Base-by-base conservation (phyloP, 1,284 basidiomycete genomes). In the Lentinula novae-zelandiae region DNA sequence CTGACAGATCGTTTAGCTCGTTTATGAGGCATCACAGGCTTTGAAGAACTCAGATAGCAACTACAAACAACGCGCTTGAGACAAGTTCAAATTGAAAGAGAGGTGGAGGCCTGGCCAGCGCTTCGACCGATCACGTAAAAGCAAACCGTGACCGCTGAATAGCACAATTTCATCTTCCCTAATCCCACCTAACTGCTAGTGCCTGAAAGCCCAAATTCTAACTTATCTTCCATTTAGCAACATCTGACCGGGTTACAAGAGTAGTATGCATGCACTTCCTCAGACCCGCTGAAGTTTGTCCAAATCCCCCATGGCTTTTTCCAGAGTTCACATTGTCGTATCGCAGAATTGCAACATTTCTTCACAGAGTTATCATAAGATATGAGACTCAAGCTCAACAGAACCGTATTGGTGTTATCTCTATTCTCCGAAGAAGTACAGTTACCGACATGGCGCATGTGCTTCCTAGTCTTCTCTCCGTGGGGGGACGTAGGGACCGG, bases 1-100 rank as follows among this genome's bases (percentile, higher is more conserved):
- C 62, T 17, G 15, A 63, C 52, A 17, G 62, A 63, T 38, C 59
- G 54, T 54, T 63, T 63, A 10, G 62, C 62, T 40, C 62, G 62
- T 55, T 63, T 63, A 40, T 63, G 62, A 53, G 62, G 62, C 62
- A 63, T 63, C 5, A n/a, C 5, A 22, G 36, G 27, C 27, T 27
- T 27, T 39, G 9, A 9, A 1, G 1, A 3, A 39, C 38, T 39
- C 10, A 39, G 38, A 13, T 39, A 5, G 7, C 1, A 39, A 13
- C 13, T 39, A 39, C 38, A 2, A 39, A 39, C 38, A 39, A 10
- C 13, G 17, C 2, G 44, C 27, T 27, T 3, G 3, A 27, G 22
- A 27, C 22, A n/a, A n/a, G n/a, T n/a, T n/a, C n/a, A n/a, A n/a
- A n/a, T n/a, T n/a, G n/a, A 17, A 17, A 17, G 17, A 27, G 27